Base-by-base conservation (phyloP, 1,284 basidiomycete species). In the Apiotrichum gracile region DNA sequence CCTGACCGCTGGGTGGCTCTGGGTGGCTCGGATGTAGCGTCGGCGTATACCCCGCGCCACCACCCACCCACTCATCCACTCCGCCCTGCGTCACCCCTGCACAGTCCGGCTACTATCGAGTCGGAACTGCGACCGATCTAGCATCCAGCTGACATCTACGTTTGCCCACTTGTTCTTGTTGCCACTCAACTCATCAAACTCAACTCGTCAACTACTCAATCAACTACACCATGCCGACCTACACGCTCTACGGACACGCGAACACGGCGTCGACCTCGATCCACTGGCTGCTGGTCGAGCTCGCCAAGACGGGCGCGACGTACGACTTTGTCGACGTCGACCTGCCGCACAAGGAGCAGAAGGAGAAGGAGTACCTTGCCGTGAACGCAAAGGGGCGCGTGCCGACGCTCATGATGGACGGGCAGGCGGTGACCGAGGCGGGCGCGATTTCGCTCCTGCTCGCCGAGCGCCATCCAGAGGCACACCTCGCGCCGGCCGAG, bases 281-380 rank as follows among this genome's bases (percentile, higher is more conserved):
- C 47, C 64, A 61, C 51, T 63, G 60, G 60, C 49, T 65, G n/a
- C 55, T 65, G 19, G 27, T 48, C 47, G 55, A 62, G 49, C 59
- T 65, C 34, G 55, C 52, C 38, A 25, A 35, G 6, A 39, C 38
- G 13, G 56, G 51, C 34, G 39, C 57, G n/a, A 54, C 27, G 5
- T 58, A 55, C 51, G 51, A 43, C 19, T 54, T 51, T 29, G 49
- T 51, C 5, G 19, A 49, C 16, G 49, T 65, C 47, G 38, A 49
- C 39, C 54, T 63, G 27, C 27, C 42, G 2, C 8, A 31, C 4
- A 27, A 40, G n/a, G 58, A 57, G 33, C 64, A 65, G 31, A 60
- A 60, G 49, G 34, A 38, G 27, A 33, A 40, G 6, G 24, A 42
- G 7, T 65, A 62, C 54, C 51, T 58, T n/a, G 35, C 47, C 4